phyloP scores from a whole-genome alignment of 306 rosid species.

The Nissolia schottii region DNA sequence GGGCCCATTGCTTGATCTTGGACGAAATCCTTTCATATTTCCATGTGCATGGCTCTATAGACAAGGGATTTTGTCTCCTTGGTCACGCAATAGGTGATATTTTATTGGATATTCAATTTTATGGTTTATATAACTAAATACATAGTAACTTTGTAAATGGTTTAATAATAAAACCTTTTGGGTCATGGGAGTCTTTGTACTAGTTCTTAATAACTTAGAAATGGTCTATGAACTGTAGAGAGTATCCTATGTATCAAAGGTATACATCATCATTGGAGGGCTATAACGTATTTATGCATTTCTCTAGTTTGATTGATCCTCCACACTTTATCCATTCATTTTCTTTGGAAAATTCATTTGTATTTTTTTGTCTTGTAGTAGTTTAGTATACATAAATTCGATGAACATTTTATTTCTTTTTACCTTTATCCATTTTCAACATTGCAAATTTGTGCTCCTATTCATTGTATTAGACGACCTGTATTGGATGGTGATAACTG shows the following conservation, averaged over 20 bases:
- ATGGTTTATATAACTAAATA: slow-evolving; percentile 15
- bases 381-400: neutral
- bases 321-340: neutral
- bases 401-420: neutral
- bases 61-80: slow-evolving; percentile 82
- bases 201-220: neutral
- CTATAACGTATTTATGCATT: neutral
- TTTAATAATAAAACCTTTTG: neutral
- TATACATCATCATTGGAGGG: slow-evolving; percentile 4
- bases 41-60: slow-evolving; percentile 85
- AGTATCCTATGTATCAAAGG: neutral
- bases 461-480: slow-evolving; percentile 58
- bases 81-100: slow-evolving; percentile 76
- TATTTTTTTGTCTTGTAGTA: neutral
- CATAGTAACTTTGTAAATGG: neutral
- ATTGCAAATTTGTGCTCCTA: slow-evolving; percentile 13
- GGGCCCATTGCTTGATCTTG: slow-evolving; percentile 94
- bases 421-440: neutral
- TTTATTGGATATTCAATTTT: slow-evolving; percentile 38
- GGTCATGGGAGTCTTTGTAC: neutral
- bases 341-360: slow-evolving; percentile 1
- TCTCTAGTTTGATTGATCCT: slow-evolving; percentile 15
- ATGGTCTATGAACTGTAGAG: neutral
- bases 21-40: slow-evolving; percentile 77
- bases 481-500: slow-evolving; percentile 86